Conservation (phyloP, 2,329 filamentous ascomycete species). For the Cladophialophora chaetospira region DNA sequence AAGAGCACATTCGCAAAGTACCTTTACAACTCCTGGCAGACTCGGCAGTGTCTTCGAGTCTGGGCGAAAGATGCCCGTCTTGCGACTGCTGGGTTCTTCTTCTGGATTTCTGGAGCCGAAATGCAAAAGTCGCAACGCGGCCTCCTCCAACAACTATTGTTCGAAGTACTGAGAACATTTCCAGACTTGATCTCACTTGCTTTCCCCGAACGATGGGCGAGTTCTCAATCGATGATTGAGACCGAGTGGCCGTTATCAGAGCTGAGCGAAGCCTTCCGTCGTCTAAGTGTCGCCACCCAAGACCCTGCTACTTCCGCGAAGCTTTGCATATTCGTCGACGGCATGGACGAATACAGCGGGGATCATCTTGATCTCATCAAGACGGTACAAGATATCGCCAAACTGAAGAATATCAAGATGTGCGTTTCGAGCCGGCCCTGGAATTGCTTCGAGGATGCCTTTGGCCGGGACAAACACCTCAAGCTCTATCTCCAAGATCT, state of each 20-base stretch:
- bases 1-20: constrained; percentile 6
- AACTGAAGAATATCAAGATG: background rate
- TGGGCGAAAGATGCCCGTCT: background rate
- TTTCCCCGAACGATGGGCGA: background rate
- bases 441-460: constrained; percentile 3
- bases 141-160: background rate
- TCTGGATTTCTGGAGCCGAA: background rate
- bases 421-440: constrained; percentile 3
- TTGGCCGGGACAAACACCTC: background rate
- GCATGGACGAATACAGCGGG: constrained; percentile 1
- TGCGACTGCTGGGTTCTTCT: constrained; percentile 1
- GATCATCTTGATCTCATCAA: constrained; percentile 1
- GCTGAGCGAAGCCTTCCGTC: background rate
- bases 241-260: background rate
- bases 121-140: constrained; percentile 6
- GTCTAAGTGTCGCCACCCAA: background rate
- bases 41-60: background rate
- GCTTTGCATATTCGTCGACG: background rate
- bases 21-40: background rate
- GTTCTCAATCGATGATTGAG: background rate
- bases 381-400: background rate
- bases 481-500: background rate
- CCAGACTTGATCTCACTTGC: background rate
- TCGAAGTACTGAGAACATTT: background rate
- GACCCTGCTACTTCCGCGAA: background rate